Percentiles rank a stretch among this genome's conserved stretches.
Conservation (phyloP, 176 grass and related monocot species). For the Hordeum vulgare region MorexV3_pseudomolecules_assembly NC_058524.1:10006436-10006935, state of each 20-base stretch:
- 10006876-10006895: conserved; percentile 48
- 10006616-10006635: conserved; percentile 57
- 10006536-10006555: background rate
- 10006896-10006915: conserved; percentile 70
- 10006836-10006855: conserved; percentile 58
- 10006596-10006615: conserved; percentile 25
- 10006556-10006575: conserved; percentile 79
- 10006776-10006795: background rate
- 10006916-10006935: conserved; percentile 36
- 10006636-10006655: conserved; percentile 57
- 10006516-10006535: background rate
- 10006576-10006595: conserved; percentile 80
- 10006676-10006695: conserved; percentile 36
- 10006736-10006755: background rate
- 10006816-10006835: conserved; percentile 13
- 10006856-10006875: conserved; percentile 53
- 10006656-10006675: conserved; percentile 78
- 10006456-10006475: conserved; percentile 58
- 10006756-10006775: background rate
- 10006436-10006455: conserved; percentile 37
- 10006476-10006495: background rate
- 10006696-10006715: background rate
- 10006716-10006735: background rate
- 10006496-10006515: background rate
- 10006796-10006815: conserved; percentile 57